These are phyloP conservation scores for Aspergillus aculeatus DNA, from an alignment of 2,329 filamentous ascomycete genomes.

Conservation along the genomic window DNA sequence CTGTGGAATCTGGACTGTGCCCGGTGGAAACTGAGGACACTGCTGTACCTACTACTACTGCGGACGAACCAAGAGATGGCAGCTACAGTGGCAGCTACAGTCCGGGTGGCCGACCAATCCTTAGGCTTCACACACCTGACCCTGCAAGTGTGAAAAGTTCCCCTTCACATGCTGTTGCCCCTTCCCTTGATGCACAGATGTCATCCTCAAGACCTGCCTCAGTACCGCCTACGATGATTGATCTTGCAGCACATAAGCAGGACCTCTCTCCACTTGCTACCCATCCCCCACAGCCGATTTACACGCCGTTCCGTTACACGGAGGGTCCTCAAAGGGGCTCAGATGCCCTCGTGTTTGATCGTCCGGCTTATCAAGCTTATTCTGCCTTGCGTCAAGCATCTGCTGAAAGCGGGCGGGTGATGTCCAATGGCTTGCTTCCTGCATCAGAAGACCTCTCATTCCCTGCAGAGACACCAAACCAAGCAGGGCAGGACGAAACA, in stretches of 20 bases:
- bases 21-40: conserved; percentile 31
- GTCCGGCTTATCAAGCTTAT: conserved; percentile 49
- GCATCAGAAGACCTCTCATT: conserved; percentile 18
- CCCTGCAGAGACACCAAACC: conserved; percentile 21
- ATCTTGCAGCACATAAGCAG: conserved; percentile 20
- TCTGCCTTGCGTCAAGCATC: conserved; percentile 47
- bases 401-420: conserved; percentile 44
- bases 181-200: conserved; percentile 7
- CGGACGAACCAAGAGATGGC: conserved; percentile 29
- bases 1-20: conserved; percentile 34
- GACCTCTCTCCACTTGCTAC: conserved; percentile 31
- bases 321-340: conserved; percentile 44
- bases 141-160: conserved; percentile 25
- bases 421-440: conserved; percentile 35
- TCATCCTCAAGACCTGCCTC: conserved; percentile 24
- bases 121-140: conserved; percentile 28
- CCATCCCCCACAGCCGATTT: conserved; percentile 42
- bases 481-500: conserved; percentile 42
- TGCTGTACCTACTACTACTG: conserved; percentile 5
- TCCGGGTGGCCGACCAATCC: conserved; percentile 53
- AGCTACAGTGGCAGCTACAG: conserved; percentile 54
- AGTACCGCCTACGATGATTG: conserved; percentile 25
- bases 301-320: conserved; percentile 47
- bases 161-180: conserved; percentile 23
- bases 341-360: conserved; percentile 38